These are phyloP conservation scores for Phytophthora pini DNA, from an alignment of 352 stramenopile genomes.

Conservation along the genomic window DNA sequence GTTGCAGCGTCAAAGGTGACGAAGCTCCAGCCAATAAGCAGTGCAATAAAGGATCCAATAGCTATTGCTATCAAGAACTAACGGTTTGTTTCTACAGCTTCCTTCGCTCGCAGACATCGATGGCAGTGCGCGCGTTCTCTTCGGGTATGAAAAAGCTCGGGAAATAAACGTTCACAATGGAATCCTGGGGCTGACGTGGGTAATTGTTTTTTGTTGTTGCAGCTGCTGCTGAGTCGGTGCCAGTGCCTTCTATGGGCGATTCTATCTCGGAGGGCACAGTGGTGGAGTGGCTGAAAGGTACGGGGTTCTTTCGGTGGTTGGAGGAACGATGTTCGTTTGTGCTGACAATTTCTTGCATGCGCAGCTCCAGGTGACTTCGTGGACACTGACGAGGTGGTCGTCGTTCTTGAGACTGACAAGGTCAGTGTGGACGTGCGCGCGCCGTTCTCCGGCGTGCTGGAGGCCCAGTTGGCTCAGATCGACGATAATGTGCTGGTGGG, in stretches of 20 bases:
- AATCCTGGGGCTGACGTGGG: not conserved
- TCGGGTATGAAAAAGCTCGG: constrained; percentile 37
- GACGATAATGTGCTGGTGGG: constrained; percentile 98
- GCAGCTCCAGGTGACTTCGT: constrained; percentile 93
- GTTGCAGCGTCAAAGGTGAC: constrained; percentile 32
- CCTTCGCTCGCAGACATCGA: constrained; percentile 30
- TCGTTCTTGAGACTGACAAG: constrained; percentile 99
- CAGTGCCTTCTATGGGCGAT: constrained; percentile 92
- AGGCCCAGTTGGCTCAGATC: constrained; percentile 91
- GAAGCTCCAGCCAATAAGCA: not conserved
- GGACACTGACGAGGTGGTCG: constrained; percentile 96
- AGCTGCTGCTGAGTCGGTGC: constrained; percentile 60
- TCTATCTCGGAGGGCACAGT: constrained; percentile 99
- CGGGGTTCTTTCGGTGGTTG: not conserved
- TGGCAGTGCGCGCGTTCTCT: constrained; percentile 50
- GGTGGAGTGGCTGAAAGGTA: constrained; percentile 95
- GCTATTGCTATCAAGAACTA: not conserved
- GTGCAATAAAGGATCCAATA: not conserved
- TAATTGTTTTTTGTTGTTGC: constrained; percentile 2
- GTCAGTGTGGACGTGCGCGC: constrained; percentile 94
- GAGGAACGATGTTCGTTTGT: not conserved
- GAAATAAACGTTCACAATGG: not conserved
- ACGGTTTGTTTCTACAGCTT: constrained; percentile 26
- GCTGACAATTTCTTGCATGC: not conserved
- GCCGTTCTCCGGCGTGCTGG: constrained; percentile 90